Percentiles rank a stretch among this genome's conserved stretches.
Conservation (phyloP, 768 basidiomycete genomes). For the Tubosaeta sp. region DNA sequence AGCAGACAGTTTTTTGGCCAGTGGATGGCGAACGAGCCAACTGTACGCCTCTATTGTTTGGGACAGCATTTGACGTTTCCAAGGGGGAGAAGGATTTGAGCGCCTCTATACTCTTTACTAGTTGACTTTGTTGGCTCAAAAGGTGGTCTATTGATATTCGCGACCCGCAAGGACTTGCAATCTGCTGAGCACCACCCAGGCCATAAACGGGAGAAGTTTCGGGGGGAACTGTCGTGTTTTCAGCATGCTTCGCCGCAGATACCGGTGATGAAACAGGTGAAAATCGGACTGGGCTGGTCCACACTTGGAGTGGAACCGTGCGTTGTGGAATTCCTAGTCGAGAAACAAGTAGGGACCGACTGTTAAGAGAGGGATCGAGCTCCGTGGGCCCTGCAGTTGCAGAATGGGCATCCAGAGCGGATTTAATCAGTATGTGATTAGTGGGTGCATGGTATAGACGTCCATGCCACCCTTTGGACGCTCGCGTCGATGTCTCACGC, state of each 20-base stretch:
- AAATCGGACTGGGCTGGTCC: not conserved
- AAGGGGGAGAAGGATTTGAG: conserved; percentile 46
- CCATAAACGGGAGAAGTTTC: conserved; percentile 44
- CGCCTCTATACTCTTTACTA: conserved; percentile 61
- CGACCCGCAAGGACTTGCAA: conserved; percentile 12
- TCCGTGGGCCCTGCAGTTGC: conserved; percentile 3
- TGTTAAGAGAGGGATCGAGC: conserved; percentile 1
- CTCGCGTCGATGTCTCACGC: conserved; percentile 3
- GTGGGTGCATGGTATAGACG: conserved; percentile 3
- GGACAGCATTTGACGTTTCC: conserved; percentile 28
- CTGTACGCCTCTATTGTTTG: conserved; percentile 4
- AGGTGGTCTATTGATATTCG: conserved; percentile 46
- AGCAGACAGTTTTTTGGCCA: conserved; percentile 24
- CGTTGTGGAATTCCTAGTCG: not conserved
- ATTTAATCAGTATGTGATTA: conserved; percentile 1
- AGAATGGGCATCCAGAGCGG: conserved; percentile 9
- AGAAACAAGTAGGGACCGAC: not conserved
- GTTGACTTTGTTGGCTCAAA: conserved; percentile 55
- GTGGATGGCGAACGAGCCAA: conserved; percentile 22
- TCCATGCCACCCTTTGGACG: conserved; percentile 6
- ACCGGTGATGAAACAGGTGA: not conserved
- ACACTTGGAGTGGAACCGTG: conserved; percentile 1
- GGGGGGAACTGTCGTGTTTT: not conserved
- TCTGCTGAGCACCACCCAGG: conserved; percentile 33
- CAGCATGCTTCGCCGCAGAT: not conserved